phyloP scores from a whole-genome alignment of 495 filamentous ascomycete genomes.

The Tuber indicum region DNA sequence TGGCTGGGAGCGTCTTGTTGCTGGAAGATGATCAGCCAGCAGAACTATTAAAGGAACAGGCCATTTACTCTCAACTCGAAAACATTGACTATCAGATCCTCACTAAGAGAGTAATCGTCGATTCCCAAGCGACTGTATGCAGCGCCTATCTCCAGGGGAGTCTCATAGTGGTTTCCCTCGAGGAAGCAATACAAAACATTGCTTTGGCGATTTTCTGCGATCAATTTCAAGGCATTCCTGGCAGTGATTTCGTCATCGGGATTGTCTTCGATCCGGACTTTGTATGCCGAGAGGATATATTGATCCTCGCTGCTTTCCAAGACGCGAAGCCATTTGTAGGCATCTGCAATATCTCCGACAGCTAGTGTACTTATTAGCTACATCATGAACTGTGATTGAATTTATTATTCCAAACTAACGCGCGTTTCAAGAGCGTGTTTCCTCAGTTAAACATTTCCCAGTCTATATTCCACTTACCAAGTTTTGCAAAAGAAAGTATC shows the following conservation, averaged over 20 bases:
- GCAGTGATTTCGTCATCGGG: conserved; percentile 36
- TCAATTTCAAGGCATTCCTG: conserved; percentile 36
- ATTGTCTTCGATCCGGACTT: conserved; percentile 36
- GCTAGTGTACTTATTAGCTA: conserved; percentile 16
- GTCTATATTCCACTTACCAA: conserved; percentile 21
- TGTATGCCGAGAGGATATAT: conserved; percentile 35
- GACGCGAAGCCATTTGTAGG: conserved; percentile 35
- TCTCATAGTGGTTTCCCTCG: conserved; percentile 34
- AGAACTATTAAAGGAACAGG: not conserved
- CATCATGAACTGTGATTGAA: not conserved
- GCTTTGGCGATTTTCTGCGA: conserved; percentile 37
- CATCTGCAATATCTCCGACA: conserved; percentile 30
- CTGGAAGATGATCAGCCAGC: conserved; percentile 14
- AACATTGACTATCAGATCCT: conserved; percentile 39
- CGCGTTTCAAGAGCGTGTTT: conserved; percentile 2
- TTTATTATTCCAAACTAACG: not conserved
- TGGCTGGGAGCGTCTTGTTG: conserved; percentile 30
- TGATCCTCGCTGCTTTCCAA: conserved; percentile 24
- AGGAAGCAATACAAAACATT: conserved; percentile 29
- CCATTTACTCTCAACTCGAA: conserved; percentile 35
- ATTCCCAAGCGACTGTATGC: conserved; percentile 38
- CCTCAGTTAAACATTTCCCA: conserved; percentile 10
- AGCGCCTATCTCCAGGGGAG: conserved; percentile 31
- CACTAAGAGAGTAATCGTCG: conserved; percentile 28
- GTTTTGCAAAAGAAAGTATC: conserved; percentile 13